Evolutionary conservation across 2,329 filamentous ascomycete genomes (phyloP), one percentile per base, ranked within the genome.

Genomic region (Penicillium sp.): DNA sequence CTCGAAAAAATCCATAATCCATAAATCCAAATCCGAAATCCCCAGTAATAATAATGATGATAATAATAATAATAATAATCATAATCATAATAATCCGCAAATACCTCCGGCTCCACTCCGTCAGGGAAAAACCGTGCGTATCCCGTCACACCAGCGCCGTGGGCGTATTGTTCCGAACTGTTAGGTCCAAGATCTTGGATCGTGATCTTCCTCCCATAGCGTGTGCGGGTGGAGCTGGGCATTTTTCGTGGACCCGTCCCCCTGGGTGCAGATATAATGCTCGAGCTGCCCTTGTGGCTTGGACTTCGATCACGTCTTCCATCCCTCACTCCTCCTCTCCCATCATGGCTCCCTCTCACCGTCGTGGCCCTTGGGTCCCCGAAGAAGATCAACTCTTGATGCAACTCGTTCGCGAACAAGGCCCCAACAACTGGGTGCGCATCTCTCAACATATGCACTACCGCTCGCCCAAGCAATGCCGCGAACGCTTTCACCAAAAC

Each of bases 401-500:
- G 51, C 74, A 79, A 44, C 78, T 91, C 16, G 85, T 94, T 47
- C 74, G 78, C 33, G 74, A 76, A 36, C 81, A 87, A 65, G 86
- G 87, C 20, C 77, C 86, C 20, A 78, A 86, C 63, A 93, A 95
- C 76, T 97, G 91, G 91, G 88, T 95, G 10, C 79, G 81, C 50
- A 94, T 96, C 58, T 82, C 90, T 19, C 73, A 82, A 39, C 76
- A 82, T 52, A 82, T 96, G 57, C 77, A 79, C 44, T 83, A 85
- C 17, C 80, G 91, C 48, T 87, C 87, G 16, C 85, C 91, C 37
- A 97, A 97, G 73, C 91, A 97, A 71, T 97, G 91, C 66, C 82
- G 91, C 43, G 91, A 97, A 71, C 79, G 91, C 33, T 97, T 86
- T 61, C 88, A 95, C 62, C 91, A 97, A 61, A 95, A 96, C 64